Base-by-base conservation (phyloP, 768 basidiomycete species). In the Udeniomyces megalosporus region DNA sequence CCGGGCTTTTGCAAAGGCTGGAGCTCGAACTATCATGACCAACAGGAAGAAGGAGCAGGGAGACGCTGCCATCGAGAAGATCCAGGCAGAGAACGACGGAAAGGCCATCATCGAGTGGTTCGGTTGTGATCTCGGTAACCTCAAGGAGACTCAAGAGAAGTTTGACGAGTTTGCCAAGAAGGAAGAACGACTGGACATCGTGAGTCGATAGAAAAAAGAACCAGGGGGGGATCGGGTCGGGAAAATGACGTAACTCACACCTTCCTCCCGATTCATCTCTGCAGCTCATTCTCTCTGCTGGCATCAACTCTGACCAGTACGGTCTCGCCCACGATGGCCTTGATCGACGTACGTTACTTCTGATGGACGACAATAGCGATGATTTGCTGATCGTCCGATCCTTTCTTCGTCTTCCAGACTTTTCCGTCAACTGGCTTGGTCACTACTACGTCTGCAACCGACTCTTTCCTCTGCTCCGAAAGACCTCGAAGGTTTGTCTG, bases 371-470 rank as follows among this genome's bases (percentile, higher is more conserved):
- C 46, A 6, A 47, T 7, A 47, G 17, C 48, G 22, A 26, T 26
- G 24, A 24, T 32, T 20, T 17, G 11, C 4, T 20, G 17, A 6
- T 20, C n/a, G 47, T 48, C 47, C 47, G 47, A 48, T 22, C 47
- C 47, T 26, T 8, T 42, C 44, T 46, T 61, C 34, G 52, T 11
- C n/a, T n/a, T n/a, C n/a, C n/a, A n/a, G n/a, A n/a, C n/a, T n/a
- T n/a, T 8, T 42, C 38, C 6, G 71, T 73, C 47, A 76, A 74
- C 67, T 72, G 74, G 54, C 71, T 77, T 51, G 75, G 74, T 0
- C 75, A 77, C 67, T 76, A 74, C 73, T 71, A 75, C 65, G 72
- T 74, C 66, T 72, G 76, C 70, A 77, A 77, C 69, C 75, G 72
- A 28, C 70, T 77, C 60, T 74, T 76, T 47, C 76, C 76, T 0